Evolutionary conservation across 805 yeast species (phyloP).

Genomic region (Teunomyces lycoperdinae): DNA sequence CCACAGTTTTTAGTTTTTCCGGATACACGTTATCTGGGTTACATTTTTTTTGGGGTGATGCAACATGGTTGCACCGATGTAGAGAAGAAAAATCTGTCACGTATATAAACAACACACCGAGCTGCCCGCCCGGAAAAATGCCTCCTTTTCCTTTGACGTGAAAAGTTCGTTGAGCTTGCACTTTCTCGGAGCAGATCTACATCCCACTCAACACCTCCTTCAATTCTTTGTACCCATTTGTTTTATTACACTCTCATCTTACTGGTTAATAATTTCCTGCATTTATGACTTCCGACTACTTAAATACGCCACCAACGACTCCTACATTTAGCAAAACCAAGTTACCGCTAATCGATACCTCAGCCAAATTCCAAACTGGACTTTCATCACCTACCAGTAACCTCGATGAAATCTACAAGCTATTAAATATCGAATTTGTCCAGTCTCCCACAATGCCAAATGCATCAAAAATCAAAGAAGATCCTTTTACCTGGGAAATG

Average conservation of each 20-base stretch:
- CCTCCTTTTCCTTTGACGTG: background rate
- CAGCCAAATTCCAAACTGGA: background rate
- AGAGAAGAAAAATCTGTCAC: background rate
- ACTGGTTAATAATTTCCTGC: background rate
- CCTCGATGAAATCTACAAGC: slow-evolving; percentile 12
- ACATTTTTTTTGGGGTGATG: background rate
- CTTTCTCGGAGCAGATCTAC: background rate
- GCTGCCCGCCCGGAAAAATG: background rate
- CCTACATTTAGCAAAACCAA: slow-evolving; percentile 5
- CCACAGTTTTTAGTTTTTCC: background rate
- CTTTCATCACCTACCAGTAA: background rate
- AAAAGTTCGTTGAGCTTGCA: background rate
- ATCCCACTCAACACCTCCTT: background rate
- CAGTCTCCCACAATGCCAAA: slow-evolving; percentile 37
- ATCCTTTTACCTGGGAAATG: slow-evolving; percentile 49
- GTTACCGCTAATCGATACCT: slow-evolving; percentile 2
- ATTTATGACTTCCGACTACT: slow-evolving; percentile 8
- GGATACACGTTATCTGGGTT: background rate
- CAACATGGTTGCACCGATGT: slow-evolving; percentile 2
- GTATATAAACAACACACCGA: slow-evolving; percentile 1
- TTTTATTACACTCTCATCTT: background rate
- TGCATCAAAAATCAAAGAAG: slow-evolving; percentile 29
- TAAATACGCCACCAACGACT: slow-evolving; percentile 13
- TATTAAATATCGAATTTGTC: slow-evolving; percentile 17
- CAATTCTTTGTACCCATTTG: background rate